phyloP scores from a whole-genome alignment of 257 asterid genomes.

The Jaltomata sinuosa region DNA sequence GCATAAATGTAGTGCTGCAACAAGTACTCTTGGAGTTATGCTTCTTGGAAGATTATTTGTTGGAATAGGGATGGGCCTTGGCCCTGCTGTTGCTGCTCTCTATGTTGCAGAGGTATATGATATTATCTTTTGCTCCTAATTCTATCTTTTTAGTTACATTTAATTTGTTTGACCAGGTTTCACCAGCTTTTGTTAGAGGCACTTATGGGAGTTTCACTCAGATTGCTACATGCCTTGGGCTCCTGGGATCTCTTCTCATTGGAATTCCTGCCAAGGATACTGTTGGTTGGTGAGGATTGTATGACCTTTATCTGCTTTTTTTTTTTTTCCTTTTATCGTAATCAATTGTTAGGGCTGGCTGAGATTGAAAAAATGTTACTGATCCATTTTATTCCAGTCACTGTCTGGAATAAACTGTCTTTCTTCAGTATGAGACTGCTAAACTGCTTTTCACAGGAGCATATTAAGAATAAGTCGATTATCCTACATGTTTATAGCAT shows the following conservation, averaged over 20 bases:
- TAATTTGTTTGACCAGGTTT: conserved; percentile 48
- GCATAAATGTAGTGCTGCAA: conserved; percentile 14
- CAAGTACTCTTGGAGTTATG: conserved; percentile 75
- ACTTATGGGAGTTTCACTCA: conserved; percentile 88
- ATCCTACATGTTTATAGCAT: background rate
- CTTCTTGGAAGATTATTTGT: conserved; percentile 86
- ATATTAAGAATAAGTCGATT: background rate
- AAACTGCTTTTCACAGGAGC: background rate
- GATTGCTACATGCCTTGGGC: conserved; percentile 87
- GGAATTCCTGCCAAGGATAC: conserved; percentile 80
- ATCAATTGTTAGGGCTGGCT: background rate
- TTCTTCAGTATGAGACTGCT: background rate
- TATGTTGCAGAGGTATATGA: conserved; percentile 78
- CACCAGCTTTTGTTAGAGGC: conserved; percentile 91
- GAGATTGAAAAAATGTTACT: background rate
- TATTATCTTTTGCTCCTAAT: background rate
- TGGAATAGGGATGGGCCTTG: conserved; percentile 92
- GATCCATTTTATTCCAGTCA: background rate
- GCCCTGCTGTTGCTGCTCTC: conserved; percentile 93
- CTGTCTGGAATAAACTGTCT: background rate
- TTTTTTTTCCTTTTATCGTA: background rate
- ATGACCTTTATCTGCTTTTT: background rate
- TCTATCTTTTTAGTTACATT: conserved; percentile 4
- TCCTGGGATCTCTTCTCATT: conserved; percentile 55
- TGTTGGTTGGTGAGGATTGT: conserved; percentile 56